Base-by-base conservation (phyloP, 2,329 filamentous ascomycete species). In the Penicillium griseofulvum region DNA sequence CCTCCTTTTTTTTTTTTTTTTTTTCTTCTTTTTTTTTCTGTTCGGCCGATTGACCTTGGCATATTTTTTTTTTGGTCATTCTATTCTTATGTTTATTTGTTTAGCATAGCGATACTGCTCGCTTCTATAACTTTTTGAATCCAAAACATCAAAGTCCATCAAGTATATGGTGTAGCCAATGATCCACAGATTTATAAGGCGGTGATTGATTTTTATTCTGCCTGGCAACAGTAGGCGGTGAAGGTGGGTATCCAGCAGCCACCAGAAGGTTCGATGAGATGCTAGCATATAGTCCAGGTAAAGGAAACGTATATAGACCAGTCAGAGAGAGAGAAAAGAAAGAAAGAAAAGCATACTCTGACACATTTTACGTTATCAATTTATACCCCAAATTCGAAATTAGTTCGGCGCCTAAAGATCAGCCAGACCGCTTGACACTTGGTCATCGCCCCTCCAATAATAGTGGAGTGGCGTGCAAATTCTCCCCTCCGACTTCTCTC, bases 231-330 rank as follows among this genome's bases (percentile, higher is more conserved):
- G 5, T 12, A 51, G 65, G 66, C 69, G 69, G 70, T 71, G 59
- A 66, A 46, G 14, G 43, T 49, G 59, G 60, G 62, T 41, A 31
- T 69, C 69, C 50, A 67, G 71, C 49, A 70, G 54, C 55, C 67
- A 57, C 74, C 66, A 73, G 74, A 76, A 76, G 66, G 62, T 75
- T 76, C 74, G 70, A 74, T 66, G 62, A 56, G 33, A 28, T 36
- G 37, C 41, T 50, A 45, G 44, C 54, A 22, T n/a, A 61, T 38
- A 59, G 52, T 45, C 49, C 33, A n/a, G 51, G 43, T 41, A 53
- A 52, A 38, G 36, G 31, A n/a, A 36, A 17, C 17, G 39, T 62
- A 63, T 60, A 58, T 63, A 62, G 61, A 19, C 36, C 26, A 37
- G 33, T 29, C 12, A 14, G 33, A 26, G 6, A 16, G 28, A 17